phyloP scores from a whole-genome alignment of 345 rosid species.

The Carallia brachiata region DNA sequence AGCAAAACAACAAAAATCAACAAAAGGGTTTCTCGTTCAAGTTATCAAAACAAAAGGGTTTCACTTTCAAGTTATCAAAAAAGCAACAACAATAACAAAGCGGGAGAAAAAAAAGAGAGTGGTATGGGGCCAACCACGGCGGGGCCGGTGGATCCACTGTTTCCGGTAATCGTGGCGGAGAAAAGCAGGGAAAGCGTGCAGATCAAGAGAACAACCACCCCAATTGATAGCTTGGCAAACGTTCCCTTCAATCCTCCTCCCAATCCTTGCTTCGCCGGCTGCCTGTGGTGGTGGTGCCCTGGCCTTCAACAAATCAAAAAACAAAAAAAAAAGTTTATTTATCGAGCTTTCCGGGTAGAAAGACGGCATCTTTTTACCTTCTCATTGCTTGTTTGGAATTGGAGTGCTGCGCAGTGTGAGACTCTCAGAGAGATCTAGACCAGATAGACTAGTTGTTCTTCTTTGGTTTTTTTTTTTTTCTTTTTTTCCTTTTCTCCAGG shows the following conservation, averaged over 20 bases:
- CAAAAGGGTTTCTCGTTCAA: background rate
- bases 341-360: too few relatives aligned
- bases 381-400: constrained; percentile 10
- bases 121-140: constrained; percentile 44
- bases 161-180: constrained; percentile 45
- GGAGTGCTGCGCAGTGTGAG: too few relatives aligned
- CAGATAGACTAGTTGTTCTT: too few relatives aligned
- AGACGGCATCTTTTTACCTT: constrained; percentile 11
- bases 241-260: constrained; percentile 50
- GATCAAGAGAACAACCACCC: constrained; percentile 62
- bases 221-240: constrained; percentile 58
- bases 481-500: too few relatives aligned
- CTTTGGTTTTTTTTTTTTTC: background rate
- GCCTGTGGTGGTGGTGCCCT: constrained; percentile 72
- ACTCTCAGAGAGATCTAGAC: too few relatives aligned
- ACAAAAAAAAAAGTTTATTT: background rate
- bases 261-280: constrained; percentile 57
- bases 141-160: constrained; percentile 40
- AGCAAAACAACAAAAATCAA: constrained; percentile 8
- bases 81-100: background rate
- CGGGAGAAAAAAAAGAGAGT: too few relatives aligned
- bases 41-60: background rate
- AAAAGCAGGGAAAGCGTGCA: constrained; percentile 69
- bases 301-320: constrained; percentile 28
- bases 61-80: background rate